Percentiles rank a stretch among this genome's conserved stretches.
Evolutionary conservation across 139 green algal genomes (phyloP).

Genomic region (Auxenochlorella pyrenoidosa): DNA sequence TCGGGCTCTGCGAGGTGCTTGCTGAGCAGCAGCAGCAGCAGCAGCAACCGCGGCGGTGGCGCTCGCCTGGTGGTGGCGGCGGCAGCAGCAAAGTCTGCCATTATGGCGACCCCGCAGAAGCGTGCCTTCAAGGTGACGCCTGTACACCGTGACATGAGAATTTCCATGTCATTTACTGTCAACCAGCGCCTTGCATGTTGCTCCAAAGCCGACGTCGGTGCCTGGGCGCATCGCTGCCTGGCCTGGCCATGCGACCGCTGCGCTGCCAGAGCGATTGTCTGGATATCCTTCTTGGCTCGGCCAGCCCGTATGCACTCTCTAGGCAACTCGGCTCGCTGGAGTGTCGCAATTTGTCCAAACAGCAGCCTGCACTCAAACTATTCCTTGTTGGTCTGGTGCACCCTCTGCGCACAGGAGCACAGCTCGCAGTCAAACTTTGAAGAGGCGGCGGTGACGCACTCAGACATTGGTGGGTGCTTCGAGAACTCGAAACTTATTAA

Average conservation of each 20-base stretch:
- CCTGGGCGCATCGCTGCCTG: neutral
- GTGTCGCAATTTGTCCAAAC: too few relatives aligned
- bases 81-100: neutral
- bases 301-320: too few relatives aligned
- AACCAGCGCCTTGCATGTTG: neutral
- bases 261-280: too few relatives aligned
- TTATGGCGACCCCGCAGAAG: neutral
- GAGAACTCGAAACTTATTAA: too few relatives aligned
- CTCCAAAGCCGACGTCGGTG: too few relatives aligned
- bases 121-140: neutral
- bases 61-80: neutral
- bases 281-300: too few relatives aligned
- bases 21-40: too few relatives aligned
- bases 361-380: too few relatives aligned
- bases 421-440: slow-evolving; percentile 27
- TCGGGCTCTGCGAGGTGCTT: neutral
- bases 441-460: slow-evolving; percentile 29
- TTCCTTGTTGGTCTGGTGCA: neutral
- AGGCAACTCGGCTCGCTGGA: too few relatives aligned
- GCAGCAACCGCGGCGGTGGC: neutral
- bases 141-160: neutral
- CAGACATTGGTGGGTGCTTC: slow-evolving; percentile 1
- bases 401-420: neutral
- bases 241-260: neutral
- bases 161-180: neutral